phyloP scores from a whole-genome alignment of 306 rosid genomes.

The Quercus berberidifolia region DNA sequence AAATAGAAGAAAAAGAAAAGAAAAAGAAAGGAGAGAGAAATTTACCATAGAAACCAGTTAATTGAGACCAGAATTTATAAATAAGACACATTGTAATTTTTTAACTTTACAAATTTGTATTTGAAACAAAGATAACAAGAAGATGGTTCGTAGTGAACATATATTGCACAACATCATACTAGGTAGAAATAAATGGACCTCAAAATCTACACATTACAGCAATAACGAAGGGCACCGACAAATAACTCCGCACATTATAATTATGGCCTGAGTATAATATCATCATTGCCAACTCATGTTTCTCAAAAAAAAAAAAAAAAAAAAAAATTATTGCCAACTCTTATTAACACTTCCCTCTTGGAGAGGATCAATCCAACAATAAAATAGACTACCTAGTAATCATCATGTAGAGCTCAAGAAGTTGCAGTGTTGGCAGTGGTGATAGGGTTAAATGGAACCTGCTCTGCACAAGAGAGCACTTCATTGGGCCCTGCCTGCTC shows the following conservation, averaged over 20 bases:
- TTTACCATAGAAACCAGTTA: background rate
- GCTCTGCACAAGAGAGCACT: conserved; percentile 66
- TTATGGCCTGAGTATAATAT: conserved; percentile 11
- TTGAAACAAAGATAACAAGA: conserved; percentile 4
- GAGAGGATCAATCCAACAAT: conserved; percentile 31
- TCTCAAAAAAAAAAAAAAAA: no score
- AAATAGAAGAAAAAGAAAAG: background rate
- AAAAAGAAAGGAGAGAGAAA: background rate
- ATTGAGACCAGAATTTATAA: background rate
- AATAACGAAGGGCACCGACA: conserved; percentile 2
- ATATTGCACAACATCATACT: conserved; percentile 11
- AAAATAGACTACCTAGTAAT: conserved; percentile 27
- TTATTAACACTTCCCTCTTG: conserved; percentile 38
- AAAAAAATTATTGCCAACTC: conserved; percentile 25
- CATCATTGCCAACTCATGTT: conserved; percentile 25
- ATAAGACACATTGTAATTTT: background rate
- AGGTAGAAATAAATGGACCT: conserved; percentile 13
- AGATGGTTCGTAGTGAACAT: conserved; percentile 2
- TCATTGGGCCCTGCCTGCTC: conserved; percentile 72
- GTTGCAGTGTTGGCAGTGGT: conserved; percentile 32
- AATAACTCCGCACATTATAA: background rate
- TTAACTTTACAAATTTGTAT: conserved; percentile 11
- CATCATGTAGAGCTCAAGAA: conserved; percentile 40
- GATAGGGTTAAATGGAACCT: conserved; percentile 70
- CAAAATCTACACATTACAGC: conserved; percentile 7